Conservation (phyloP, 2,329 filamentous ascomycete genomes). For the Colletotrichum cereale region DNA sequence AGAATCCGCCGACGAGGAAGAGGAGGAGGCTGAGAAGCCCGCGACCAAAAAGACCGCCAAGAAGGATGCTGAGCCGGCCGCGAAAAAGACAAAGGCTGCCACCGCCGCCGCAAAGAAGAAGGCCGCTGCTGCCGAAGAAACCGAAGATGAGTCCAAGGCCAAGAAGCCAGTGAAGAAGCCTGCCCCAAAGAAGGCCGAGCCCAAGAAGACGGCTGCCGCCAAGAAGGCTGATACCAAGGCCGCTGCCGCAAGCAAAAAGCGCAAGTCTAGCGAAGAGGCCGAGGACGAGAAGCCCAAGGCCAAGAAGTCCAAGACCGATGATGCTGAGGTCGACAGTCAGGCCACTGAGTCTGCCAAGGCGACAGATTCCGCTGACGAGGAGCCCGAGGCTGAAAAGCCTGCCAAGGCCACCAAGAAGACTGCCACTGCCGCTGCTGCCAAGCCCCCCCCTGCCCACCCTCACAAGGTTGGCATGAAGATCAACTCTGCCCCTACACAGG, state of each 20-base stretch:
- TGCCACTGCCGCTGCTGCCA: constrained; percentile 35
- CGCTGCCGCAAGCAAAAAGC: constrained; percentile 40
- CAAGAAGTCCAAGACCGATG: constrained; percentile 41
- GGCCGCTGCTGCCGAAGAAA: constrained; percentile 64
- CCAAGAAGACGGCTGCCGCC: constrained; percentile 63
- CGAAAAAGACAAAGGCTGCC: constrained; percentile 35
- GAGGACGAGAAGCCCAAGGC: constrained; percentile 42
- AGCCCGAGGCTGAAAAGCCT: constrained; percentile 32
- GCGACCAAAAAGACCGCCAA: constrained; percentile 49
- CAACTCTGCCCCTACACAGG: constrained; percentile 72
- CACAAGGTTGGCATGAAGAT: constrained; percentile 46
- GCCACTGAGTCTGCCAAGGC: constrained; percentile 37
- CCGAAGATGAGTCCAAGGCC: constrained; percentile 41
- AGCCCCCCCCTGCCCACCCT: constrained; percentile 30
- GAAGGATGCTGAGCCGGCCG: constrained; percentile 43
- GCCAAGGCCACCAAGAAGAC: constrained; percentile 41
- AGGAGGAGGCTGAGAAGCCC: constrained; percentile 20
- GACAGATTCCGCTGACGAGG: constrained; percentile 23
- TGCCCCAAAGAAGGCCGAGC: constrained; percentile 21
- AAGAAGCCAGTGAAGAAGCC: constrained; percentile 60
- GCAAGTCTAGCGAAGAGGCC: constrained; percentile 38
- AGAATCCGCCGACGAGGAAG: constrained; percentile 16
- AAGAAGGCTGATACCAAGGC: constrained; percentile 45
- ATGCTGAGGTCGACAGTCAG: constrained; percentile 37
- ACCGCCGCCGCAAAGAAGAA: constrained; percentile 39